Evolutionary conservation across 129 eudicot species (phyloP).

Genomic region (Apium graveolens): DNA sequence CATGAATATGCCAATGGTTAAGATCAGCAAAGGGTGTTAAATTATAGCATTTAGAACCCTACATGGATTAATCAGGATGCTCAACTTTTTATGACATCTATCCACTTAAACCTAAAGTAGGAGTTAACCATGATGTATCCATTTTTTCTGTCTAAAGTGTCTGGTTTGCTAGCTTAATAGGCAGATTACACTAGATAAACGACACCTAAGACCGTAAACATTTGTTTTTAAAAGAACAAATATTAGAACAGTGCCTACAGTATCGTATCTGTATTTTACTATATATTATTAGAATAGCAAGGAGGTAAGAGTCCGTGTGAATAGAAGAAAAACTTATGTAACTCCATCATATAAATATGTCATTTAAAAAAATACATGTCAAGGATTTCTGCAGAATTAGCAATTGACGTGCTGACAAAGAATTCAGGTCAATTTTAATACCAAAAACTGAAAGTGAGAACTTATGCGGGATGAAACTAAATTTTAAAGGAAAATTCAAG

Average conservation of each 20-base stretch:
- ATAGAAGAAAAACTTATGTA: slow-evolving; percentile 3
- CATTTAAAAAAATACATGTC: background rate
- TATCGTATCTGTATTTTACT: background rate
- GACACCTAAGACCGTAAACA: background rate
- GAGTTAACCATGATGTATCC: background rate
- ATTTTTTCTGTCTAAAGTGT: background rate
- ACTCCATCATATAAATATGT: background rate
- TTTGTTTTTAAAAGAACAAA: background rate
- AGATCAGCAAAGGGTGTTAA: background rate
- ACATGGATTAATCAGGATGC: background rate
- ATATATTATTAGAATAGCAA: background rate
- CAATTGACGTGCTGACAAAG: background rate
- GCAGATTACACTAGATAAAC: background rate
- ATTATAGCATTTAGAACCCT: background rate
- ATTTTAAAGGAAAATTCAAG: background rate
- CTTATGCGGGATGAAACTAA: background rate
- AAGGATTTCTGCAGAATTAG: background rate
- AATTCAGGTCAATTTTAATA: background rate
- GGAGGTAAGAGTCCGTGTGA: slow-evolving; percentile 6
- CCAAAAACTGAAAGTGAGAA: background rate
- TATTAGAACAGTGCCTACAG: background rate
- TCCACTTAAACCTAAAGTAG: background rate
- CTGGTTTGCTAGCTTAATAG: background rate
- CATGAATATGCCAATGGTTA: background rate
- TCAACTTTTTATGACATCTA: background rate